phyloP scores from a whole-genome alignment of 768 basidiomycete genomes.

The Psilocybe azurescens region DNA sequence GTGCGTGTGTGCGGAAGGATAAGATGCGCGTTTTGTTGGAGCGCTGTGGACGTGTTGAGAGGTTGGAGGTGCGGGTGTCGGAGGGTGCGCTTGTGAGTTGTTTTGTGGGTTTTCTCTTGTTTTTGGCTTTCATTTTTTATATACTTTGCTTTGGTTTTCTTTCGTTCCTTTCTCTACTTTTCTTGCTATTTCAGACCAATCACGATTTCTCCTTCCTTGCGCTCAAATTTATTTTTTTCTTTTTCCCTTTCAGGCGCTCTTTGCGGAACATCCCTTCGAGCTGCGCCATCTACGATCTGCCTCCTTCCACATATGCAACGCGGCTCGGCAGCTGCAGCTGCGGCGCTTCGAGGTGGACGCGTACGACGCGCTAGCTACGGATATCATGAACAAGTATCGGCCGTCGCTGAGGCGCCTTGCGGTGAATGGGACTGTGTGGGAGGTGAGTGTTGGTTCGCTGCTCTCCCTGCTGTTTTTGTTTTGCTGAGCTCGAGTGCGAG shows the following conservation, averaged over 20 bases:
- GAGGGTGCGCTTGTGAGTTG: conserved; percentile 36
- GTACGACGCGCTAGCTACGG: conserved; percentile 23
- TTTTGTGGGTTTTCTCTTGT: no score
- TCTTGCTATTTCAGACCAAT: not conserved
- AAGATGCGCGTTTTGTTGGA: conserved; percentile 33
- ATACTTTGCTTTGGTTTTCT: no score
- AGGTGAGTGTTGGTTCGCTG: conserved; percentile 29
- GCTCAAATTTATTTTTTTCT: not conserved
- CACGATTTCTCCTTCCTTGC: no score
- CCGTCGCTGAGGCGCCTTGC: conserved; percentile 33
- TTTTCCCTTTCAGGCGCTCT: conserved; percentile 25
- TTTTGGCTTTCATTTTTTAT: no score
- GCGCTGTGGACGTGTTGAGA: conserved; percentile 40
- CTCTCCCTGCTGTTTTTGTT: no score
- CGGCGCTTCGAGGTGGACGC: conserved; percentile 23
- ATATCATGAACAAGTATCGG: conserved; percentile 25
- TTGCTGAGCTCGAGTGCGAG: no score
- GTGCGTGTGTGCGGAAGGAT: conserved; percentile 35
- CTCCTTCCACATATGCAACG: conserved; percentile 38
- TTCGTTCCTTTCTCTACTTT: conserved; percentile 1
- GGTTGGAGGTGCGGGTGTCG: conserved; percentile 36
- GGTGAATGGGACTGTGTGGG: conserved; percentile 38
- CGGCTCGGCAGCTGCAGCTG: conserved; percentile 13
- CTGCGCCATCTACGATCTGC: conserved; percentile 36
- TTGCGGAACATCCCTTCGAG: conserved; percentile 25